Base-by-base conservation (phyloP, 768 basidiomycete species). In the Asterophora lycoperdoides region DNA sequence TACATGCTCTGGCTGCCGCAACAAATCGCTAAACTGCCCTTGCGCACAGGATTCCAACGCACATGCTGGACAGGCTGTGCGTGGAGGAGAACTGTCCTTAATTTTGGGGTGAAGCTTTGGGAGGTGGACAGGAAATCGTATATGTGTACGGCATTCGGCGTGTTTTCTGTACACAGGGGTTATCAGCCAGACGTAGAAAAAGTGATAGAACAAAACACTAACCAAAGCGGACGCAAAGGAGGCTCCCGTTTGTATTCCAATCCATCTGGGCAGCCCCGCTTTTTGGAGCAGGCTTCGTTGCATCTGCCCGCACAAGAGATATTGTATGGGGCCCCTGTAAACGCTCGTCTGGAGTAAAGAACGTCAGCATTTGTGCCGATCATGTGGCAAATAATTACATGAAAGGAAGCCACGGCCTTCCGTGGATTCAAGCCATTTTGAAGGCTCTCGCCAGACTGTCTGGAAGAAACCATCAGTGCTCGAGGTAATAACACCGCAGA, bases 381-480 rank as follows among this genome's bases (percentile, higher is more conserved):
- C 37, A n/a, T 30, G 26, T 34, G 17, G 23, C 33, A 18, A 9
- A 60, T 76, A 19, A 58, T 8, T 43, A 92, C 93, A 96, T 18
- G 91, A 87, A 19, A 95, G 71, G 62, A 94, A 93, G 4, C 93
- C 93, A 46, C 85, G 80, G 20, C 89, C 90, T 59, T 86, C 79
- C 0, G 90, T 92, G 1, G 83, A 74, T 62, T 87, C 86, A 35
- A 91, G 67, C 93, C 93, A 97, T 53, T 83, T 82, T 0, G 73
- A 57, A 1, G 93, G 92, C 62, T 97, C 93, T 51, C 83, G 77
- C 93, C 93, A 97, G 10, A 89, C 70, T 9, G 67, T 76, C 93
- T 95, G 19, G 9, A 41, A 43, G 5, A 6, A 49, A 20, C 53
- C 32, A 13, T n/a, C 19, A 8, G 3, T 23, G 23, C 3, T 23